Conservation (phyloP, 805 yeast genomes). For the Yarrowia hollandica region DNA sequence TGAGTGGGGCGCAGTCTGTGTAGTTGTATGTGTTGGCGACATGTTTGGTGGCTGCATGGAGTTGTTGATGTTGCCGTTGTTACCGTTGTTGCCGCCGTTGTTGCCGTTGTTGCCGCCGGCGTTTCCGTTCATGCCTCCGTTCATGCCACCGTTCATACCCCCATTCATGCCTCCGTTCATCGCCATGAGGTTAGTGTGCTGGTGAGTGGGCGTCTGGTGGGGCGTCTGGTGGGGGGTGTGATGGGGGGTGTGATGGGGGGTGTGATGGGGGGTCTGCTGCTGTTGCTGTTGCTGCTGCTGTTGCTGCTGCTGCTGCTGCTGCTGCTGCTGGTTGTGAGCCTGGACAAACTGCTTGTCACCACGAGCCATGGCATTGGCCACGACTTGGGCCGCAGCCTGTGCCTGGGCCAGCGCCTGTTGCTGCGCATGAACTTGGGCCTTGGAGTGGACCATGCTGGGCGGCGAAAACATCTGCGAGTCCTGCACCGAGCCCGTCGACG, state of each 20-base stretch:
- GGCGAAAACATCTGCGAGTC: constrained; percentile 11
- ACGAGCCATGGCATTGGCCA: constrained; percentile 20
- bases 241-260: not conserved
- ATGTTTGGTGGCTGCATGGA: not conserved
- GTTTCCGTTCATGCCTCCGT: not conserved
- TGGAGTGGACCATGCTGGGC: constrained; percentile 10
- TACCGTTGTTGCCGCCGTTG: not conserved
- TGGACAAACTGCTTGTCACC: not conserved
- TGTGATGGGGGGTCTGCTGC: not conserved
- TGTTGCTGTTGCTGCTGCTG: not conserved
- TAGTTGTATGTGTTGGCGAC: not conserved
- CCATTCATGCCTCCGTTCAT: not conserved
- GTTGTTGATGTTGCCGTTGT: not conserved
- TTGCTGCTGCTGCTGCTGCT: not conserved
- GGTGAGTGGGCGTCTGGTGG: not conserved
- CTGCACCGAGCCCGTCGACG: not conserved
- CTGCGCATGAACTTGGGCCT: constrained; percentile 29
- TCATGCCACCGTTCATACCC: too few species aligned
- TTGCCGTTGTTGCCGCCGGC: not conserved
- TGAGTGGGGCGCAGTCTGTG: too few species aligned
- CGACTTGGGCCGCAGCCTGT: constrained; percentile 21
- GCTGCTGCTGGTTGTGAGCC: not conserved
- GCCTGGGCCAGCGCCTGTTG: constrained; percentile 28
- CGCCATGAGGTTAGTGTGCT: too few species aligned
- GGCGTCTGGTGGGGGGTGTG: not conserved